Evolutionary conservation across 169 alveolate genomes (phyloP).

Genomic region (Cryptosporidium xiaoi): DNA sequence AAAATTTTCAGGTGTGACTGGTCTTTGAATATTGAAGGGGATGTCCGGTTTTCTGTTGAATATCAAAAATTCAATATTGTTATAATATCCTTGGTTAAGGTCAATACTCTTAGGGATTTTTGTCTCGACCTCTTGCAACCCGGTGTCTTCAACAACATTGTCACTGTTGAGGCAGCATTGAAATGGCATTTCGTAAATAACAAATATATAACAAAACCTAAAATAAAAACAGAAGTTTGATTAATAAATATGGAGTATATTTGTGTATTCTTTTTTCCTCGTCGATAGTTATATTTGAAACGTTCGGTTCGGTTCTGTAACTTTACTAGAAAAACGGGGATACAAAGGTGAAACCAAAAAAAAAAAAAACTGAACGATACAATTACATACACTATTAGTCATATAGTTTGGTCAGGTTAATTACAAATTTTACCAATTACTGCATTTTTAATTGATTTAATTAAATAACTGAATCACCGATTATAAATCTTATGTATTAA

Average conservation of each 20-base stretch:
- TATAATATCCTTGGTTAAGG: conserved; percentile 44
- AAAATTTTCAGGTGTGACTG: not conserved
- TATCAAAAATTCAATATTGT: conserved; percentile 6
- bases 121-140: not conserved
- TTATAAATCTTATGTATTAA: too few relatives aligned
- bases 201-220: conserved; percentile 24
- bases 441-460: too few relatives aligned
- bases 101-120: conserved; percentile 20
- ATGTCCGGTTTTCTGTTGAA: not conserved
- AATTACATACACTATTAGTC: too few relatives aligned
- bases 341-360: not conserved
- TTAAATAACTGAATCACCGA: too few relatives aligned
- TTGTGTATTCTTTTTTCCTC: too few relatives aligned
- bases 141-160: too few relatives aligned
- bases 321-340: too few relatives aligned
- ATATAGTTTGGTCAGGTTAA: too few relatives aligned
- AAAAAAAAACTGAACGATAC: not conserved
- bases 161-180: conserved; percentile 49
- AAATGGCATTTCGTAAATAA: conserved; percentile 37
- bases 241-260: not conserved
- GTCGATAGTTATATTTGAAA: too few relatives aligned
- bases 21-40: not conserved
- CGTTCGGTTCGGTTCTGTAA: too few relatives aligned
- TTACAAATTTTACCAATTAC: too few relatives aligned
- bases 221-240: not conserved